Base-by-base conservation (phyloP, 768 basidiomycete genomes). In the Sporobolomyces pararoseus region DNA sequence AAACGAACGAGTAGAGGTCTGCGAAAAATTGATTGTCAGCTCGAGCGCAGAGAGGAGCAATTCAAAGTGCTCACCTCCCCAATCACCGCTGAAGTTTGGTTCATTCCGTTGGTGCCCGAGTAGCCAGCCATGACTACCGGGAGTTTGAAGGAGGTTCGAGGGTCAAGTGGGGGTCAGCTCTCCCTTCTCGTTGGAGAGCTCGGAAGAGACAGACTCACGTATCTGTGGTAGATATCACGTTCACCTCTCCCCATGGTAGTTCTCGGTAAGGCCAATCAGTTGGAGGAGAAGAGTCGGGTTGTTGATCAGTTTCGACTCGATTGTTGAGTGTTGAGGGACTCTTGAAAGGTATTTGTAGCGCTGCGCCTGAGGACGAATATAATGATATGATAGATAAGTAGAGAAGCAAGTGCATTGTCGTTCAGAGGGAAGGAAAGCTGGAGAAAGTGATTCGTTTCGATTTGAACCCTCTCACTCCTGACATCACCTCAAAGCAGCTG, bases 221-320 rank as follows among this genome's bases (percentile, higher is more conserved):
- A 78, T 93, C 91, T 0, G 92, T 93, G 4, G 90, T 93, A 75
- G 88, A 86, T 53, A 93, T 83, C 75, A 93, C 84, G 77, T 94
- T 94, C 77, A 94, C 83, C 76, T 93, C 90, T n/a, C 88, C 86
- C 92, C 91, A 93, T 60, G 85, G 84, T 19, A 95, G 83, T 29
- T 85, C 84, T 25, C 86, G 82, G 64, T 84, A 83, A 6, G 91
- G 91, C 23, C 82, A 82, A 50, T 62, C 70, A 17, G n/a, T n/a
- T 0, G 73, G 73, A 4, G 53, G 9, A 0, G 50, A 25, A 5
- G 70, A 65, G 37, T 52, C 73, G 25, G 73, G 73, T 51, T 74
- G 73, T 53, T 74, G 73, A 19, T 7, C 9, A 6, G 21, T 6
- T 16, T 46, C 37, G 35, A 58, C 17, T 35, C 25, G 52, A 37